Evolutionary conservation across 2,329 filamentous ascomycete species (phyloP), one percentile per base, ranked within the genome.

Genomic region (Trichophyton verrucosum): DNA sequence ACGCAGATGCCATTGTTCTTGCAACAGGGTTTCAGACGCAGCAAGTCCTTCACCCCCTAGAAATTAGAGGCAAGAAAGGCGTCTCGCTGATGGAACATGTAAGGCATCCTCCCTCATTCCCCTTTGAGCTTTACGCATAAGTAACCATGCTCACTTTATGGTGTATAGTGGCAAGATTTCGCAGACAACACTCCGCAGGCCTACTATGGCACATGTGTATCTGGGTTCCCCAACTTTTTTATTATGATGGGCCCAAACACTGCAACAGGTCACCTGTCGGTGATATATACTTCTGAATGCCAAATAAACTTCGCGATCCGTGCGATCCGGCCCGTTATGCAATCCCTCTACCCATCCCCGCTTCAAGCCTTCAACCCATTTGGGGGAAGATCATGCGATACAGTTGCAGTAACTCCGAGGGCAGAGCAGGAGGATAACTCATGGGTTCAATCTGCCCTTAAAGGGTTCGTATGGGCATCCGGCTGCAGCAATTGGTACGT

Each of bases 401-500:
- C 70, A 3, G 70, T 76, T 22, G 69, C 71, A 49, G 76, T 78
- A 11, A 74, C 68, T 1, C 59, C 63, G 6, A 69, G 70, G 30
- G 72, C 75, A 17, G 74, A 75, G 7, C 60, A 66, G 38, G 33
- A 64, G 61, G 68, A 80, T 65, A 70, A 69, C 60, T 47, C 64
- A 0, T 75, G 68, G 66, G 74, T 78, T 30, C 76, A 81, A 57
- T 53, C 64, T 0, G 72, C 74, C 58, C 74, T 75, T 0, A 75
- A 71, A 53, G 70, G 70, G 40, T 66, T 81, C 0, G 79, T 82
- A 0, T 82, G 77, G 77, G 68, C 73, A 0, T 75, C 74, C 1
- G 79, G 80, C 0, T 82, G 80, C 63, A 76, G 74, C 1, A 77
- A 74, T n/a, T 82, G 80, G 80, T 79, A 75, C 2, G 71, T 82